Evolutionary conservation across 352 stramenopile genomes (phyloP).

Genomic region (Phytophthora macrochlamydospora): DNA sequence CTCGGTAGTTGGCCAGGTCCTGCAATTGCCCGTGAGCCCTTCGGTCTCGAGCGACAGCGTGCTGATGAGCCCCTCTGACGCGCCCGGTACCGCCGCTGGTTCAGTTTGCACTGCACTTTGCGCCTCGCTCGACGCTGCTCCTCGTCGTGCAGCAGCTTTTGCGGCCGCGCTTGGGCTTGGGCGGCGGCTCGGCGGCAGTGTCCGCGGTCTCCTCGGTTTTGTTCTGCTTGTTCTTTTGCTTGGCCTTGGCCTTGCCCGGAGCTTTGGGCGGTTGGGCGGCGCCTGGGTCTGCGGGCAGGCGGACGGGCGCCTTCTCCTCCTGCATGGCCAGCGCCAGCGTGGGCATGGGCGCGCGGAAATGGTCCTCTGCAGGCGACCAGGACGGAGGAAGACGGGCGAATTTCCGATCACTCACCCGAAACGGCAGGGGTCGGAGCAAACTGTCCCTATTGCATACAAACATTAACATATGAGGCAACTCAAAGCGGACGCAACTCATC

Average conservation of each 20-base stretch:
- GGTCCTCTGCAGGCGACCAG: neutral
- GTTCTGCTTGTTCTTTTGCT: slow-evolving; percentile 3
- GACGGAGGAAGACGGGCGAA: neutral
- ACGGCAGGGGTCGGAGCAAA: neutral
- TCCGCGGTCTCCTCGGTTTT: neutral
- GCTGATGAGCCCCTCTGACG: slow-evolving; percentile 67
- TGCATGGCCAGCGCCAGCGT: slow-evolving; percentile 22
- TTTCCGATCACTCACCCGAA: neutral
- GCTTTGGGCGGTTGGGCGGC: neutral
- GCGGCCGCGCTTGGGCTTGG: slow-evolving; percentile 43
- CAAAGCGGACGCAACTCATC: neutral
- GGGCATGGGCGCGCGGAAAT: slow-evolving; percentile 14
- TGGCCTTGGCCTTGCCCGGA: neutral
- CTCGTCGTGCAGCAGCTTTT: slow-evolving; percentile 67
- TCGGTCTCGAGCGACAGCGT: slow-evolving; percentile 65
- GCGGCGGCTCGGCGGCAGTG: slow-evolving; percentile 2
- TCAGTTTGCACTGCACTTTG: slow-evolving; percentile 79
- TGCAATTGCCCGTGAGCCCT: slow-evolving; percentile 48
- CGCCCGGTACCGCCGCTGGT: slow-evolving; percentile 72
- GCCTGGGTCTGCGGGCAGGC: neutral
- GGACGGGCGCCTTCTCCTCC: slow-evolving; percentile 12
- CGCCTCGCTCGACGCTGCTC: slow-evolving; percentile 61
- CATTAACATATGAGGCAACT: neutral
- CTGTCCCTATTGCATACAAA: neutral
- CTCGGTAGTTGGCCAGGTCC: slow-evolving; percentile 54